Percentiles rank a stretch among this genome's conserved stretches.
phyloP scores from a whole-genome alignment of 2,329 filamentous ascomycete genomes.

The Penicillium glabrum region DNA sequence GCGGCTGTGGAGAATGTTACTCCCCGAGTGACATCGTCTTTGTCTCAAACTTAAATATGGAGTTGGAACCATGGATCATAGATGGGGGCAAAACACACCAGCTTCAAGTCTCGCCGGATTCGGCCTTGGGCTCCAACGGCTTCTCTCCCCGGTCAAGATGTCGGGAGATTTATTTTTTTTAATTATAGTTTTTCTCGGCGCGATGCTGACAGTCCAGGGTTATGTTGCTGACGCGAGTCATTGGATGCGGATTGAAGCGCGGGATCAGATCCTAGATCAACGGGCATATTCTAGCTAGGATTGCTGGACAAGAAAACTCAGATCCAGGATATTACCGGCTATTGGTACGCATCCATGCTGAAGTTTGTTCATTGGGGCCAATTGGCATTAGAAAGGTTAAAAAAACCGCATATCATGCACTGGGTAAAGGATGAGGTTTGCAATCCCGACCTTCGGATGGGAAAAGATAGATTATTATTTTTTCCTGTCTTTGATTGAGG shows the following conservation, averaged over 20 bases:
- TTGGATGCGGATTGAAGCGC: slow-evolving; percentile 2
- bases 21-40: slow-evolving; percentile 4
- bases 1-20: slow-evolving; percentile 4
- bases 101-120: background rate
- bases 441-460: slow-evolving; percentile 4
- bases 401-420: background rate
- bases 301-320: slow-evolving; percentile 11
- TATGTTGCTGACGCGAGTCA: background rate
- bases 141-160: background rate
- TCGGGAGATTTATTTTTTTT: background rate
- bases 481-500: background rate
- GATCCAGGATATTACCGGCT: slow-evolving; percentile 12
- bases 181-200: background rate
- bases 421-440: background rate
- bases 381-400: background rate
- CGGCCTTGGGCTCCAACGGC: slow-evolving; percentile 10
- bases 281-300: slow-evolving; percentile 16
- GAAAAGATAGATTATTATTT: background rate
- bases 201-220: background rate
- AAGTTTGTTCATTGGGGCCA: background rate
- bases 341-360: slow-evolving; percentile 1
- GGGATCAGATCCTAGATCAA: slow-evolving; percentile 20
- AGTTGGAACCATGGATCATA: slow-evolving; percentile 7
- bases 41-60: slow-evolving; percentile 12
- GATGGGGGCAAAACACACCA: slow-evolving; percentile 6